These are phyloP conservation scores for Chlorella vulgaris DNA, from an alignment of 139 green algal genomes.

Conservation along the genomic window DNA sequence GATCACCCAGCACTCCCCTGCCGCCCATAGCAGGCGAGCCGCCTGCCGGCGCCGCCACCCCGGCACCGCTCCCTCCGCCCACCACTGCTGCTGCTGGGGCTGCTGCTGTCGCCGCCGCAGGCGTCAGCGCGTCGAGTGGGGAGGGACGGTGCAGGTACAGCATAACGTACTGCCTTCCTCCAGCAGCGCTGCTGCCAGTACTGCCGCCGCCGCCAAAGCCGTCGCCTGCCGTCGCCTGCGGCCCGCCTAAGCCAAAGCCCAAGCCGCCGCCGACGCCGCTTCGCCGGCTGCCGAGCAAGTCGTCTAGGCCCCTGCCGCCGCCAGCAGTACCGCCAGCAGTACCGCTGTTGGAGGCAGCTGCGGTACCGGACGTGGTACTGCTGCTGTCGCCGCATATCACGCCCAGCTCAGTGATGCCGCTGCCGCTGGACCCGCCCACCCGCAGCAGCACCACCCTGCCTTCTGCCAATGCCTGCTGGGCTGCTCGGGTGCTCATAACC, in stretches of 20 bases:
- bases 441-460: slow-evolving; percentile 69
- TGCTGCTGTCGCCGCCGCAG: neutral
- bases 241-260: neutral
- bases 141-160: slow-evolving; percentile 45
- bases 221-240: neutral
- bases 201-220: neutral
- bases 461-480: slow-evolving; percentile 57
- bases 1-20: neutral
- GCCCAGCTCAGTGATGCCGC: slow-evolving; percentile 67
- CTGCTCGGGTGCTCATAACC: slow-evolving; percentile 56
- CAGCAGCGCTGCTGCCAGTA: neutral
- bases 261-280: neutral
- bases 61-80: neutral
- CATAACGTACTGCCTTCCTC: slow-evolving; percentile 31
- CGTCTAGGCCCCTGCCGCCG: neutral
- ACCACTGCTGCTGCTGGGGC: neutral
- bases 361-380: neutral
- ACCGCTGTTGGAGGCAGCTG: neutral
- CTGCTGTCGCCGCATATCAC: slow-evolving; percentile 54
- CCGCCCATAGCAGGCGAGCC: too few species aligned
- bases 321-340: neutral
- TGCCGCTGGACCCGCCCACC: slow-evolving; percentile 32
- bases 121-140: slow-evolving; percentile 35
- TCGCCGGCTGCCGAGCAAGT: neutral
- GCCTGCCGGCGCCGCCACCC: neutral